Percentiles rank a stretch among this genome's conserved stretches.
Evolutionary conservation across 2,329 filamentous ascomycete genomes (phyloP).

Genomic region (Phialophora chinensis): DNA sequence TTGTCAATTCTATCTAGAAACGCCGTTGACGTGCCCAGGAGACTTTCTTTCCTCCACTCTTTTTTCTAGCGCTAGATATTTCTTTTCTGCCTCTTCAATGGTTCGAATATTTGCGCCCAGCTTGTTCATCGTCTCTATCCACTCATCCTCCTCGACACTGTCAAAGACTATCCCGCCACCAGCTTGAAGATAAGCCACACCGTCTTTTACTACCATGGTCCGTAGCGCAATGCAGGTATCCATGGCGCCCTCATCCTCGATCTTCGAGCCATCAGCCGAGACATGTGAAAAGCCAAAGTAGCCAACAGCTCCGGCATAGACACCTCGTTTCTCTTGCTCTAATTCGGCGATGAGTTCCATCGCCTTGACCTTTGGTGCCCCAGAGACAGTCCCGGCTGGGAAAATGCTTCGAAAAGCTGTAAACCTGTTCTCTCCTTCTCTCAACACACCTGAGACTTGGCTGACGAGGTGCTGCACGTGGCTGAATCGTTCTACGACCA

Average conservation of each 20-base stretch:
- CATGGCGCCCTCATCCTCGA: slow-evolving; percentile 79
- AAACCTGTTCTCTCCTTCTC: slow-evolving; percentile 83
- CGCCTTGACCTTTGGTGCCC: slow-evolving; percentile 91
- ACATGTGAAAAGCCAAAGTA: slow-evolving; percentile 90
- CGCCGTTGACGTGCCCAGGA: slow-evolving; percentile 27
- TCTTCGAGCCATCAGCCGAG: slow-evolving; percentile 63
- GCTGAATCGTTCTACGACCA: slow-evolving; percentile 93
- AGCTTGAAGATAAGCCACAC: slow-evolving; percentile 86
- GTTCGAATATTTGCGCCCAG: slow-evolving; percentile 86
- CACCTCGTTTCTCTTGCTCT: slow-evolving; percentile 89
- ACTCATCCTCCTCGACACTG: slow-evolving; percentile 88
- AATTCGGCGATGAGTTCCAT: slow-evolving; percentile 98
- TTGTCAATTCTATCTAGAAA: slow-evolving; percentile 25
- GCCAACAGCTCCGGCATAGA: slow-evolving; percentile 94
- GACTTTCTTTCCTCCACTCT: slow-evolving; percentile 19
- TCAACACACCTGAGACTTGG: slow-evolving; percentile 89
- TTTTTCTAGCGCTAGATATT: slow-evolving; percentile 58
- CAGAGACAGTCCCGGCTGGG: slow-evolving; percentile 92
- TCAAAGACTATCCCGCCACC: slow-evolving; percentile 92
- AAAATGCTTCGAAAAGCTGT: slow-evolving; percentile 97
- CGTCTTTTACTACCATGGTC: slow-evolving; percentile 94
- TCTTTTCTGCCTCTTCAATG: slow-evolving; percentile 81
- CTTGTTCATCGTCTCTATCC: slow-evolving; percentile 97
- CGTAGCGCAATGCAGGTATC: slow-evolving; percentile 82
- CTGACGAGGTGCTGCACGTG: slow-evolving; percentile 98